Percentiles rank a stretch among this genome's conserved stretches.
Conservation (phyloP, 495 filamentous ascomycete genomes). For the Monascus purpureus region DNA sequence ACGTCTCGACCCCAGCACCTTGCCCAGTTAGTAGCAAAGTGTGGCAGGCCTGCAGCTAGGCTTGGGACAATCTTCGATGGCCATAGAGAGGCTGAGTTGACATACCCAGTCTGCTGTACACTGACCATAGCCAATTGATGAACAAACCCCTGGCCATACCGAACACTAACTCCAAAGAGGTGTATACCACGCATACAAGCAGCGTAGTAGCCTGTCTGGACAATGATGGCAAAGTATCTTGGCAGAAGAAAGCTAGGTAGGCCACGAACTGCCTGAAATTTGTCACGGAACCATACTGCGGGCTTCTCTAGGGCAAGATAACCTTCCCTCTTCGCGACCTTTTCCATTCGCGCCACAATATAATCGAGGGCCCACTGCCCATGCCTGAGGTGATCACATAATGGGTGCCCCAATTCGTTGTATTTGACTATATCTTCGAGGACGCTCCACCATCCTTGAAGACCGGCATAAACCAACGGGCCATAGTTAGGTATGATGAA, state of each 20-base stretch:
- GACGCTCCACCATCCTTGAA: constrained; percentile 98
- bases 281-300: constrained; percentile 63
- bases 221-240: constrained; percentile 79
- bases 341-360: constrained; percentile 62
- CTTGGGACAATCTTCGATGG: constrained; percentile 71
- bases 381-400: constrained; percentile 83
- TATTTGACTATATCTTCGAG: constrained; percentile 71
- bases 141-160: constrained; percentile 68
- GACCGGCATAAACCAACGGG: constrained; percentile 80
- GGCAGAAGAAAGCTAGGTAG: constrained; percentile 84
- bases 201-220: constrained; percentile 75
- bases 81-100: constrained; percentile 82
- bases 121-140: constrained; percentile 81
- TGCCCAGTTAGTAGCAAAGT: constrained; percentile 90
- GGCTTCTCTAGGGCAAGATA: constrained; percentile 47
- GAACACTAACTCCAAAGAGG: constrained; percentile 64
- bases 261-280: constrained; percentile 69
- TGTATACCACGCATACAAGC: constrained; percentile 65
- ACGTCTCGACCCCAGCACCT: constrained; percentile 96
- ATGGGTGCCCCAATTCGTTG: constrained; percentile 84
- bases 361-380: constrained; percentile 95
- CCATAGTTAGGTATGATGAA: constrained; percentile 79
- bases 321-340: constrained; percentile 44
- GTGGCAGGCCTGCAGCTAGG: constrained; percentile 85
- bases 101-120: constrained; percentile 73